These are phyloP conservation scores for Taphrina sp. DNA, from an alignment of 1,139 yeast genomes.

Conservation along the genomic window DNA sequence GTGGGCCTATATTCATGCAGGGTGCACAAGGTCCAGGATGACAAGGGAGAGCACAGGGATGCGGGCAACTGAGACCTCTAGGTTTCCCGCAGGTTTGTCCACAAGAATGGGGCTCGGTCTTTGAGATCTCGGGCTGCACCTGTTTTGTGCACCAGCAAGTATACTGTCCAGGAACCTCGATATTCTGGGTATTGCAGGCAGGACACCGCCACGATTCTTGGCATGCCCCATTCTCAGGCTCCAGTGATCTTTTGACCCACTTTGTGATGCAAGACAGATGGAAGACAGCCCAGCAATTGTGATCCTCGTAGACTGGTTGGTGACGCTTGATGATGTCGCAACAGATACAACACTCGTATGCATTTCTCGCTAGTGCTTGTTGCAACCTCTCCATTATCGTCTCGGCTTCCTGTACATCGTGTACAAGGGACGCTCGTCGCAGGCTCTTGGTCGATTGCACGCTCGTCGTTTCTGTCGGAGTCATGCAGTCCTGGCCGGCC, in stretches of 20 bases:
- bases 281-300: slow-evolving; percentile 39
- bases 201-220: slow-evolving; percentile 79
- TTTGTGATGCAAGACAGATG: slow-evolving; percentile 39
- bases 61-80: slow-evolving; percentile 55
- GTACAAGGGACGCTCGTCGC: too few relatives aligned
- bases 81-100: slow-evolving; percentile 72
- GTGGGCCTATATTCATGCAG: slow-evolving; percentile 76
- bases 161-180: slow-evolving; percentile 58
- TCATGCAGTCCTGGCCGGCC: too few relatives aligned
- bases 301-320: slow-evolving; percentile 39
- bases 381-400: slow-evolving; percentile 22
- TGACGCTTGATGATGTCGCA: slow-evolving; percentile 37
- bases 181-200: slow-evolving; percentile 60
- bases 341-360: slow-evolving; percentile 40
- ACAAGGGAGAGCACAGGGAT: slow-evolving; percentile 70
- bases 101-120: slow-evolving; percentile 75
- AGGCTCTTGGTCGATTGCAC: too few relatives aligned
- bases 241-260: slow-evolving; percentile 38
- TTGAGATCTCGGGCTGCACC: slow-evolving; percentile 60
- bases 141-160: slow-evolving; percentile 91
- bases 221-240: slow-evolving; percentile 4
- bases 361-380: slow-evolving; percentile 11
- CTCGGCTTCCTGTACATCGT: slow-evolving; percentile 13
- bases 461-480: too few relatives aligned
- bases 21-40: slow-evolving; percentile 88